Evolutionary conservation across 257 asterid genomes (phyloP), one percentile per base, ranked within the genome.

Genomic region (Euphrasia confusa): DNA sequence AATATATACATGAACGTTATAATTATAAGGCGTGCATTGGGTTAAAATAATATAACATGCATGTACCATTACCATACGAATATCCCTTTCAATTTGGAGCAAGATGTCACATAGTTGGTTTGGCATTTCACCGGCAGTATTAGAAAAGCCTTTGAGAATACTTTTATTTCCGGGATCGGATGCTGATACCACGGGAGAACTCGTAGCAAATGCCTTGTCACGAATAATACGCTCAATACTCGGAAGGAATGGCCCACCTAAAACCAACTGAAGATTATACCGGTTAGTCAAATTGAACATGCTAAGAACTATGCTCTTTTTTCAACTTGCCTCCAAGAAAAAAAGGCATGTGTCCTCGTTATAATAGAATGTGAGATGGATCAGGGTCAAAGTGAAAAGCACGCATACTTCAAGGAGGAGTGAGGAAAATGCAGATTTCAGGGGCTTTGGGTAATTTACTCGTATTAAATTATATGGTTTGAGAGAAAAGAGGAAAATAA

Each of bases 171-270:
- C 95, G 55, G 82, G 81, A 75, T 84, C 95, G 52, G 89, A 83
- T 64, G 86, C 91, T 26, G 89, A 89, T 69, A 92, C 77, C 44
- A 89, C 89, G 42, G 89, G 99, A 42, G 99, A 86, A 76, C 75
- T 48, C 83, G 79, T 68, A 18, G 81, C 72, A 53, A 64, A 64
- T 53, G 99, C 97, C 75, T 79, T 92, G 44, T 83, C 84, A 72
- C 85, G 88, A 74, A 92, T 76, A 61, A 89, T 84, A 56, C 57
- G 69, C 85, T 92, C 99, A 52, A 89, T 81, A 61, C 78, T 94
- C 47, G 94, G 96, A 79, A 79, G 79, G 71, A 92, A 87, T 2
- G 99, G 96, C 60, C 99, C 99, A 39, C 99, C 99, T 78, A 92
- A 70, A 78, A 89, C 83, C 70, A 92, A 68, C 99, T 92, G 87